Evolutionary conservation across 805 yeast genomes (phyloP), one percentile per base, ranked within the genome.

Genomic region (Dipodascopsis tothii): DNA sequence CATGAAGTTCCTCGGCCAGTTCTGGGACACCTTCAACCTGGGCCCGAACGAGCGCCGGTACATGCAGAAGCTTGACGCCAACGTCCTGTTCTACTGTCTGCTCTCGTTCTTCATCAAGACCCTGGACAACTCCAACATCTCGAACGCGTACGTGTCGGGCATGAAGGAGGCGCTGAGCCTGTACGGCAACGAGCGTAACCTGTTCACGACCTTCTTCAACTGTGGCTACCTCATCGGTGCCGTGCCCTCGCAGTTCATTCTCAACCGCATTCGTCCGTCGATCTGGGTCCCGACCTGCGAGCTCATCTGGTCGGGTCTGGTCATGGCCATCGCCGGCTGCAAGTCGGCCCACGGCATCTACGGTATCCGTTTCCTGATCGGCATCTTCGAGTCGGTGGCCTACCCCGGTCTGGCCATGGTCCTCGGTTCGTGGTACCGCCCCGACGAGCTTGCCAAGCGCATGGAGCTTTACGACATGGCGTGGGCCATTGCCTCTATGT

Each of bases 61-160:
- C 17, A 46, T 66, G 35, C 48, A 64, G 45, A 66, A 66, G 46
- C 56, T 66, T 5, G 70, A 66, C 45, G 56, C 59, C 45, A 48
- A 57, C 33, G 44, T 66, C 23, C 56, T 66, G 34, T 44, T 56
- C 3, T 66, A 64, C 35, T 56, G 60, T n/a, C 62, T 67, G 41
- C 40, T 58, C 19, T 61, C 70, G 4, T 68, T 63, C 55, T 69
- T 69, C 57, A n/a, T 68, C 38, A 77, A 76, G 57, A 75, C 77
- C 40, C 65, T 81, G 40, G 86, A 81, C 56, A 70, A 70, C 41
- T 67, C 75, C 33, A 81, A 80, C 58, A 65, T 76, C 45, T 70
- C 71, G 45, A 77, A 80, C 56, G 86, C 86, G 1, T 81, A 78
- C 56, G 78, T 78, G 30, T 72, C 81, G 11, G 81, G 83, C 22